Evolutionary conservation across 2,329 filamentous ascomycete species (phyloP), one percentile per base, ranked within the genome.

Genomic region (Fusarium avenaceum): DNA sequence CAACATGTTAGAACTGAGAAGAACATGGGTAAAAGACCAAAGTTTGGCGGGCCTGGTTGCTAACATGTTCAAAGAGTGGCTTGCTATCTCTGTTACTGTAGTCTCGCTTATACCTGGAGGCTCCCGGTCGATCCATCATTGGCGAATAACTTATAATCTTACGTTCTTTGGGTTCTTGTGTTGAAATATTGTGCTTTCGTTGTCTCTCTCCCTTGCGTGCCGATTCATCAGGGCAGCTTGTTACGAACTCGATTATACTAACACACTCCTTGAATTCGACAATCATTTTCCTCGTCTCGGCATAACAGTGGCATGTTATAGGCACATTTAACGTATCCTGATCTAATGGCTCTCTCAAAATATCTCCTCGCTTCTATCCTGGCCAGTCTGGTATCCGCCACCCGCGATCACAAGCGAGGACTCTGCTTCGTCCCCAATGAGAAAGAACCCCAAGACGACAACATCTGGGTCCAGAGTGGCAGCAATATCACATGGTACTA

Each of bases 401-500:
- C 72, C 20, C 63, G 19, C 26, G 74, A 81, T 7, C 73, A 82
- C 17, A 94, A 94, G 78, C 90, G 92, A 70, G 92, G 92, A 28
- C 89, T 96, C 52, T 86, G 89, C 73, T 92, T 89, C 77, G 86
- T 92, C 19, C 84, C 87, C 8, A 86, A 88, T 61, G 66, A 79
- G 7, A 75, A 85, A 1, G 80, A 84, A 57, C 83, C 87, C 1
- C 61, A 81, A 17, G 92, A 95, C 79, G 87, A 93, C 79, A 76
- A 83, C 46, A 82, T 91, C 72, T 94, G 91, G 90, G 80, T 83
- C 13, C 76, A 82, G 43, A 52, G 80, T 7, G 83, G 82, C 38
- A 87, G 85, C 19, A 86, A 88, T 42, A 79, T 95, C 56, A 90
- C 88, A 4, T 96, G 92, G 92, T 96, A 96, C 83, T 96, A 95